phyloP scores from a whole-genome alignment of 345 rosid species.

The Xanthoceras sorbifolium region DNA sequence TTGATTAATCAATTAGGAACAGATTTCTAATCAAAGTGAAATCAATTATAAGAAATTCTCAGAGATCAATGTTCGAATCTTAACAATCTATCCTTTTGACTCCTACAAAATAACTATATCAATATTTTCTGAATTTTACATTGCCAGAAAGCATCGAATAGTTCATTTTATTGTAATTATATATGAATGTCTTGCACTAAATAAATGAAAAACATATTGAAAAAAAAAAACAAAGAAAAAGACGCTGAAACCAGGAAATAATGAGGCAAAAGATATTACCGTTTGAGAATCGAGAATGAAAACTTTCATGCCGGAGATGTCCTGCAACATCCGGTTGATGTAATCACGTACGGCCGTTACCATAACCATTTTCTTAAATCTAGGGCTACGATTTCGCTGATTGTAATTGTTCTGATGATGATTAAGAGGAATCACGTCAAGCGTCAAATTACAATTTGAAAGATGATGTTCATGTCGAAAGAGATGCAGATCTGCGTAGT shows the following conservation, averaged over 20 bases:
- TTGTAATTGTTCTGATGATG: not conserved
- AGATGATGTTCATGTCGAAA: not conserved
- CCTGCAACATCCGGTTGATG: constrained; percentile 90
- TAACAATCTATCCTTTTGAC: too few relatives aligned
- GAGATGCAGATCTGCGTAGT: constrained; percentile 1
- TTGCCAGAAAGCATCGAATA: too few relatives aligned
- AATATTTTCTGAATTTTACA: too few relatives aligned
- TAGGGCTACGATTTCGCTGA: constrained; percentile 9
- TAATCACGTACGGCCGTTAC: constrained; percentile 85
- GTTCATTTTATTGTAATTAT: too few relatives aligned
- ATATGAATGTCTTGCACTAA: too few relatives aligned
- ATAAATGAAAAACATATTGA: not conserved
- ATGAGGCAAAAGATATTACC: constrained; percentile 31
- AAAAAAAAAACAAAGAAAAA: not conserved
- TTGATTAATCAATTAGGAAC: not conserved
- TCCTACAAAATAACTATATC: too few relatives aligned
- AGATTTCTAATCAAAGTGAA: not conserved
- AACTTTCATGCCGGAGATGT: constrained; percentile 98
- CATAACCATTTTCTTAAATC: constrained; percentile 62
- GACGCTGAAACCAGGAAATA: too few relatives aligned
- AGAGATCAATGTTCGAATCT: not conserved
- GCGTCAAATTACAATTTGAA: not conserved
- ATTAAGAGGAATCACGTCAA: not conserved
- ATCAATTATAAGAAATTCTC: not conserved
- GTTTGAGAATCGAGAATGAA: constrained; percentile 97